Evolutionary conservation across 2,329 filamentous ascomycete genomes (phyloP), one percentile per base, ranked within the genome.

Genomic region (Cordyceps militaris): DNA sequence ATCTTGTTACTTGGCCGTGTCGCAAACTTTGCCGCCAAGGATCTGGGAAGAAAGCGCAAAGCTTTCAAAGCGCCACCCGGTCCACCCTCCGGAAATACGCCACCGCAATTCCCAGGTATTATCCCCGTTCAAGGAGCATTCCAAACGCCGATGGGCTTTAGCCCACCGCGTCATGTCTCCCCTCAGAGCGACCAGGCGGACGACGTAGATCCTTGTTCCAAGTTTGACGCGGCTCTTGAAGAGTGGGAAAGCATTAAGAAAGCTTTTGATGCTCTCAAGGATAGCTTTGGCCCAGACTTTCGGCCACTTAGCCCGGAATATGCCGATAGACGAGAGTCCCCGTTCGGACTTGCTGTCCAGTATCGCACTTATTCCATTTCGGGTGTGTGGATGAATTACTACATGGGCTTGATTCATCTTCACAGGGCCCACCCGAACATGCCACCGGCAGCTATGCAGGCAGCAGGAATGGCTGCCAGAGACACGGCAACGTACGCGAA

Each of bases 291-390:
- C 0, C 78, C 85, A 5, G 84, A 89, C 44, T 97, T 95, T 70
- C 81, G 88, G 61, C 86, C 90, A 1, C 73, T 97, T 21, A 81
- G 83, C 2, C 74, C 85, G 2, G 90, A 94, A 61, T 83, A 85
- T 56, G 78, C 58, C 72, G 84, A 54, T 78, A 84, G 49, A 70
- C 81, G 61, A 86, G 69, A 73, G 24, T 71, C 91, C 1, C 91
- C 93, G 0, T 99, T 97, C 66, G 93, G 94, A 0, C 81, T 84
- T 2, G 87, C 89, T 0, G 74, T 91, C 7, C 85, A 91, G 62
- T 97, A 96, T 68, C 83, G 89, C 30, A 93, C 89, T 2, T 93
- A 91, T 69, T 86, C 87, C n/a, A 88, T 97, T 61, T 89, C 89
- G 3, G 87, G 89, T 34, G 79, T 97, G 23, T 96, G 91, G 90